phyloP scores from a whole-genome alignment of 2,329 filamentous ascomycete genomes.

The Juglanconis sp. region DNA sequence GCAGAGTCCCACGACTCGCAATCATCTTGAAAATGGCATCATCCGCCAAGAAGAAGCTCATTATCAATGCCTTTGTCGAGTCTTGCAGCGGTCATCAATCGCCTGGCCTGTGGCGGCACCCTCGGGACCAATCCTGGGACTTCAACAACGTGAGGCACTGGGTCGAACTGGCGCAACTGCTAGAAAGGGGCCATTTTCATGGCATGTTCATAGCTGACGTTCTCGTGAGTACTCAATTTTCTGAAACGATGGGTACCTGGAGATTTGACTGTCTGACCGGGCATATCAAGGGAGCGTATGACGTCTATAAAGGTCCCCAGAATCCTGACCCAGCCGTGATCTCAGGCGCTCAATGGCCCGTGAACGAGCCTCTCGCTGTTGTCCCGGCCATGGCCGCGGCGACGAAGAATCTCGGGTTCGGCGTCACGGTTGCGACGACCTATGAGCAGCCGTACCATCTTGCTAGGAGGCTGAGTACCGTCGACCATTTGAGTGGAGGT shows the following conservation, averaged over 20 bases:
- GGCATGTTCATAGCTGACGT: slow-evolving; percentile 39
- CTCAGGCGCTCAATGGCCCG: slow-evolving; percentile 67
- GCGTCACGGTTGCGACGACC: slow-evolving; percentile 66
- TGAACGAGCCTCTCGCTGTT: slow-evolving; percentile 64
- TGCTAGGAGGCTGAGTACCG: slow-evolving; percentile 61
- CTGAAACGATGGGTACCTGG: too few relatives aligned
- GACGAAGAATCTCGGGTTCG: slow-evolving; percentile 66
- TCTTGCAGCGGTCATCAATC: slow-evolving; percentile 16
- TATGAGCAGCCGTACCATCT: slow-evolving; percentile 71
- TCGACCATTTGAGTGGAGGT: slow-evolving; percentile 66
- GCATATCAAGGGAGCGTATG: slow-evolving; percentile 52
- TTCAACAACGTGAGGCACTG: slow-evolving; percentile 27
- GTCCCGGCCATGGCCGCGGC: slow-evolving; percentile 68
- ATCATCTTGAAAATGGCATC: slow-evolving; percentile 9
- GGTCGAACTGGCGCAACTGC: slow-evolving; percentile 33
- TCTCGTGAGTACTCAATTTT: slow-evolving; percentile 6
- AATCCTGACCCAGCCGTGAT: slow-evolving; percentile 59
- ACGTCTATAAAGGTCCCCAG: slow-evolving; percentile 60
- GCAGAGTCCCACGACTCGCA: not conserved
- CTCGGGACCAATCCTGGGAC: slow-evolving; percentile 18
- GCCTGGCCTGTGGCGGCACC: slow-evolving; percentile 18
- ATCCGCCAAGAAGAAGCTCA: slow-evolving; percentile 35
- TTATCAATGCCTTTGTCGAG: slow-evolving; percentile 41
- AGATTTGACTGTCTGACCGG: not conserved
- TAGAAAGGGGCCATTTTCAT: slow-evolving; percentile 36